Base-by-base conservation (phyloP, 371 early-diverging fungal genomes). In the Lichtheimia hyalospora region DNA sequence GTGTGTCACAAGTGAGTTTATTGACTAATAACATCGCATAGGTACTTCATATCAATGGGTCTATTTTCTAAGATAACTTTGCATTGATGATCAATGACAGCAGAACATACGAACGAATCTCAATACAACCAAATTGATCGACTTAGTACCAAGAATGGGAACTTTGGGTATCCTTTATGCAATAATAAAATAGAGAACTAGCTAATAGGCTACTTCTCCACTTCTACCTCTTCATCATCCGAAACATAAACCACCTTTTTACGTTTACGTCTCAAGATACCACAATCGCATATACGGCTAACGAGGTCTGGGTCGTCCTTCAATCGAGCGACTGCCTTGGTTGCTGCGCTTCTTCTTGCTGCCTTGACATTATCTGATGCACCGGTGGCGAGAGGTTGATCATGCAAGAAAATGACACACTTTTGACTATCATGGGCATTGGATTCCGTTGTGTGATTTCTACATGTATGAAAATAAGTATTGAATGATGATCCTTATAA, bases 381-480 rank as follows among this genome's bases (percentile, higher is more conserved):
- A 25, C 75, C 79, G 21, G 67, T 64, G 1, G 77, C 73, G 3
- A 82, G 58, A 3, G 74, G 69, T 13, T 68, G 63, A 46, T 74
- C 76, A 46, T 84, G 84, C 20, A 84, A 59, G 44, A 80, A 82
- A 12, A 84, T 73, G 12, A 77, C 75, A 68, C 84, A 84, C 23
- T 68, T 69, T 61, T 77, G 77, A 34, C 69, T 67, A 13, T 68
- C 66, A 3, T 61, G 56, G 2, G 68, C 75, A 1, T 62, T 61
- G 12, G 62, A 62, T 43, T 63, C 62, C 2, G 75, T 64, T 7
- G 71, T 67, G 52, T 73, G 68, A 40, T 81, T 78, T 66, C 78
- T 81, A 60, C 48, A 34, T 34, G 10, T 34, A 46, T 24, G 54
- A 15, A 61, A 44, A 24, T 14, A 6, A 46, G 41, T 16, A 55